phyloP scores from a whole-genome alignment of 352 stramenopile species.

The Pythium pectinolyticum region DNA sequence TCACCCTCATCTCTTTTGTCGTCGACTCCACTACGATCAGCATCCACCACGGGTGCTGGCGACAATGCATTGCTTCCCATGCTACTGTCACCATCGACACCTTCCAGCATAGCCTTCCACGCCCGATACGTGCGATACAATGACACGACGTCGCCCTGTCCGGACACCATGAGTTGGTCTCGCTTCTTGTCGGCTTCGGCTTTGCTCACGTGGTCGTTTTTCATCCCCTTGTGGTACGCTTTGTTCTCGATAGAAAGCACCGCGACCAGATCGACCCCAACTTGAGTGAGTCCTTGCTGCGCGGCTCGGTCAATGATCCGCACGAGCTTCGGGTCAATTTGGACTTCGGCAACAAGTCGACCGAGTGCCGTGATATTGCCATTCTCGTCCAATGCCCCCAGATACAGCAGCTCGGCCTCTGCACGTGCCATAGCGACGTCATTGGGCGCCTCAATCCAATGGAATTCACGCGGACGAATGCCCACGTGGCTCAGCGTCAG shows the following conservation, averaged over 20 bases:
- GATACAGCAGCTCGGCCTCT: slow-evolving; percentile 21
- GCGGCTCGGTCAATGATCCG: slow-evolving; percentile 20
- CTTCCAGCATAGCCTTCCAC: slow-evolving; percentile 22
- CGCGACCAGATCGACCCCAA: slow-evolving; percentile 24
- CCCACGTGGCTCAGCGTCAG: slow-evolving; percentile 26
- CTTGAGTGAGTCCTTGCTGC: slow-evolving; percentile 7
- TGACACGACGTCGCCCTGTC: slow-evolving; percentile 28
- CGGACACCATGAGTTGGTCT: slow-evolving; percentile 14
- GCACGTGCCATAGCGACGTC: slow-evolving; percentile 19
- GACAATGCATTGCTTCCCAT: background rate
- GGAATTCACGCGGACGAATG: slow-evolving; percentile 19
- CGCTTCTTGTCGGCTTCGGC: slow-evolving; percentile 17
- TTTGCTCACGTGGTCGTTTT: slow-evolving; percentile 28
- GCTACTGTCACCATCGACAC: background rate
- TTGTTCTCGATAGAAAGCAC: slow-evolving; percentile 25
- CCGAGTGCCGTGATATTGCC: slow-evolving; percentile 23
- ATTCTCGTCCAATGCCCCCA: slow-evolving; percentile 16
- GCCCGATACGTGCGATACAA: slow-evolving; percentile 23
- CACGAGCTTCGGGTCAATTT: slow-evolving; percentile 27
- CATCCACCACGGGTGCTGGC: background rate
- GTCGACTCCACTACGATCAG: slow-evolving; percentile 14
- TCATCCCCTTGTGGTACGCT: slow-evolving; percentile 21
- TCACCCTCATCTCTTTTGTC: background rate
- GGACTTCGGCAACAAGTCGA: slow-evolving; percentile 18
- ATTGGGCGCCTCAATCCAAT: slow-evolving; percentile 28